A percentile compares a stretch with the other conserved stretches of the same genome.
These are phyloP conservation scores for Senna tora DNA, from an alignment of 306 rosid species.

Conservation along the genomic window DNA sequence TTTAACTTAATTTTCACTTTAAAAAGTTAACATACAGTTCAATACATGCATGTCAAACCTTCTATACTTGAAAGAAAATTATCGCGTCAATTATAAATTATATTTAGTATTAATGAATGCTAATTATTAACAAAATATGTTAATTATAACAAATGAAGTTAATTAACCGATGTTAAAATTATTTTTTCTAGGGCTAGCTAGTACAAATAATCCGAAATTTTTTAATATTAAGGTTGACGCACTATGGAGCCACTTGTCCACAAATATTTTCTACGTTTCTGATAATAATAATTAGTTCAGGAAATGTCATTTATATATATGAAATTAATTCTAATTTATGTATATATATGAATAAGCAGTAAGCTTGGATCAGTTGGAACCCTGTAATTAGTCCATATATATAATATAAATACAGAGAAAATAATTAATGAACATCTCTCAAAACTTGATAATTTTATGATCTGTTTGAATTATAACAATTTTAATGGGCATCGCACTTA, in stretches of 20 bases:
- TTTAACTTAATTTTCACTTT: too few relatives aligned
- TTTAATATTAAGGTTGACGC: not conserved
- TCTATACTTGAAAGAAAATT: too few relatives aligned
- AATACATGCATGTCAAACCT: not conserved
- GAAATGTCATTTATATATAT: not conserved
- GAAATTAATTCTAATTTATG: too few relatives aligned
- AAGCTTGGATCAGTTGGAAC: constrained; percentile 7
- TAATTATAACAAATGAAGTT: too few relatives aligned
- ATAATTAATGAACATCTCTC: not conserved
- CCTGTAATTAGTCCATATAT: constrained; percentile 28
- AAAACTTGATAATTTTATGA: constrained; percentile 26
- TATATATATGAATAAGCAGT: too few relatives aligned
- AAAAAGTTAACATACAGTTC: too few relatives aligned
- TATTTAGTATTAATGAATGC: too few relatives aligned
- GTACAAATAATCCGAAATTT: too few relatives aligned
- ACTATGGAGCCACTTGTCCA: constrained; percentile 8
- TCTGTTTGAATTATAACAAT: constrained; percentile 3
- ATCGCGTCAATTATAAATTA: too few relatives aligned
- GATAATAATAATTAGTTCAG: not conserved
- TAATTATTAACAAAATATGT: too few relatives aligned
- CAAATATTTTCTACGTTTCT: not conserved
- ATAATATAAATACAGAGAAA: constrained; percentile 27
- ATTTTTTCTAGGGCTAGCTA: too few relatives aligned
- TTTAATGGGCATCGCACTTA: constrained; percentile 51
- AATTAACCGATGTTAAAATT: too few relatives aligned